These are phyloP conservation scores for Aureobasidium melanogenum DNA, from an alignment of 2,329 filamentous ascomycete species.

Conservation along the genomic window DNA sequence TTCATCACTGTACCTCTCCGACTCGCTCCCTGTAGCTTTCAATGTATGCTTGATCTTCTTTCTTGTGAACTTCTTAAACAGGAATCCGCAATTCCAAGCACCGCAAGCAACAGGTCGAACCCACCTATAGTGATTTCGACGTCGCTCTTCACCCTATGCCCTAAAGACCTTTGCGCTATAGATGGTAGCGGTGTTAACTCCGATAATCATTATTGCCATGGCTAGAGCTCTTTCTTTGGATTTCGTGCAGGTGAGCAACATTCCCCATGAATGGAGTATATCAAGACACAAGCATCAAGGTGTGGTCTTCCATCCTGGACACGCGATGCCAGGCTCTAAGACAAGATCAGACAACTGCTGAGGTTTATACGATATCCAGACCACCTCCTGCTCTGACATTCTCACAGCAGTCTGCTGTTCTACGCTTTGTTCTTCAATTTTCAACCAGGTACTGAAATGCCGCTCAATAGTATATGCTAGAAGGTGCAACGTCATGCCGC, in stretches of 20 bases:
- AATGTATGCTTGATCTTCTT: not conserved
- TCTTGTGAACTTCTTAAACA: conserved; percentile 30
- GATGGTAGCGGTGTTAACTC: conserved; percentile 53
- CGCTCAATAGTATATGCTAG: not conserved
- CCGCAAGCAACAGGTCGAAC: conserved; percentile 35
- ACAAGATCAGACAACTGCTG: not conserved
- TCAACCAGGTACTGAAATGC: not conserved
- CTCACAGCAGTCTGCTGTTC: not conserved
- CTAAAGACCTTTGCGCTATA: conserved; percentile 54
- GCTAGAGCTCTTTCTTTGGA: conserved; percentile 51
- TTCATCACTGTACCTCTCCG: not conserved
- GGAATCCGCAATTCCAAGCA: conserved; percentile 33
- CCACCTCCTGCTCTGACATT: too few species aligned
- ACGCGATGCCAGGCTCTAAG: not conserved
- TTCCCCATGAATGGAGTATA: too few species aligned
- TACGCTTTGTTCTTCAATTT: not conserved
- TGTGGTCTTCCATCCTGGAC: too few species aligned
- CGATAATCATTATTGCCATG: conserved; percentile 56
- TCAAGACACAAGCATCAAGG: not conserved
- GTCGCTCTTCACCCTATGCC: conserved; percentile 33
- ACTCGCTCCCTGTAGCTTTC: not conserved
- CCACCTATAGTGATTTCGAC: conserved; percentile 38
- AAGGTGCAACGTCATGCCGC: not conserved
- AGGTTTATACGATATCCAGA: too few species aligned
- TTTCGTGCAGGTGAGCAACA: conserved; percentile 47